These are phyloP conservation scores for Thamnidium elegans DNA, from an alignment of 192 early-diverging fungal genomes.

Conservation along the genomic window DNA sequence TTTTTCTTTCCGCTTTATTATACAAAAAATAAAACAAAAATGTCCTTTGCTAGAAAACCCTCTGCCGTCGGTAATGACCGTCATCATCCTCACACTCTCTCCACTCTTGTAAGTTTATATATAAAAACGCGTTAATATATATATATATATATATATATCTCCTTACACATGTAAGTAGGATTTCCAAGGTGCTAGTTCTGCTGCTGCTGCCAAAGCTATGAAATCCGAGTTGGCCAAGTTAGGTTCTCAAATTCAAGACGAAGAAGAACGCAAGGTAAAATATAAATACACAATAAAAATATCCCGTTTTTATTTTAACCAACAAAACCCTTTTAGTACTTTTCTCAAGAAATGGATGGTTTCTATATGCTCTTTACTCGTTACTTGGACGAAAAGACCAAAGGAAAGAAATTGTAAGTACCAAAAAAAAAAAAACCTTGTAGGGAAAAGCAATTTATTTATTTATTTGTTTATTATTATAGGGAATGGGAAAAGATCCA, in stretches of 20 bases:
- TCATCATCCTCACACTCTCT: conserved; percentile 53
- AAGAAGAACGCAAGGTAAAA: conserved; percentile 55
- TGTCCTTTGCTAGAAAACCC: conserved; percentile 23
- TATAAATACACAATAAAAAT: neutral
- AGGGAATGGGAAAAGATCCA: conserved; percentile 95
- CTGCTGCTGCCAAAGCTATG: conserved; percentile 70
- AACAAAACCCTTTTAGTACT: conserved; percentile 45
- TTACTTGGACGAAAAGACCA: conserved; percentile 78
- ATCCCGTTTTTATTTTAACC: neutral
- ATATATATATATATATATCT: too few species aligned
- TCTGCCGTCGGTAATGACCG: conserved; percentile 29
- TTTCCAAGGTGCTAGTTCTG: conserved; percentile 57
- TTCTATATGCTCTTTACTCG: conserved; percentile 82
- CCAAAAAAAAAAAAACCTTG: neutral
- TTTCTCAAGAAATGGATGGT: conserved; percentile 81
- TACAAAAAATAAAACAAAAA: neutral
- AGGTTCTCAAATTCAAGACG: conserved; percentile 53
- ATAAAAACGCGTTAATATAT: neutral
- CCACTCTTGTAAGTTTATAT: conserved; percentile 45
- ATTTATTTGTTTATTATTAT: conserved; percentile 5
- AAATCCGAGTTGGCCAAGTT: conserved; percentile 69
- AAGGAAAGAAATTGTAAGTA: conserved; percentile 73
- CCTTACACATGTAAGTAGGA: conserved; percentile 32
- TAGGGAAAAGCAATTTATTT: neutral
- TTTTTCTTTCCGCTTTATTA: neutral